phyloP scores from a whole-genome alignment of 805 yeast species.

The Ogataea neopini region DNA sequence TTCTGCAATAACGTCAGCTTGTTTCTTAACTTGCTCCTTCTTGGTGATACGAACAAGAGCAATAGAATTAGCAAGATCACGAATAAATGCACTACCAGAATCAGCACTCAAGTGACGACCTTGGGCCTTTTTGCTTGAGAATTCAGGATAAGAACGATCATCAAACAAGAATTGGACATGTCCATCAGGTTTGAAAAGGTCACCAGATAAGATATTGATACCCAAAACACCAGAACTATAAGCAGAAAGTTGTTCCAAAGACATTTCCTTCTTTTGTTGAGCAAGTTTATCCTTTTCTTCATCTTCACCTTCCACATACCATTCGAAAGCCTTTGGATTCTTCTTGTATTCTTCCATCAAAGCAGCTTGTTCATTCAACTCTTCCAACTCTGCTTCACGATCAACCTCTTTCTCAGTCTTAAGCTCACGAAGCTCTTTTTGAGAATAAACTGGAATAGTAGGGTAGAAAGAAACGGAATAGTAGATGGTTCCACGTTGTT shows the following conservation, averaged over 20 bases:
- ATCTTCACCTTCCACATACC: constrained; percentile 50
- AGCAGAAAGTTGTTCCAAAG: constrained; percentile 52
- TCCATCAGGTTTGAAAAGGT: constrained; percentile 46
- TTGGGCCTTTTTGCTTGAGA: constrained; percentile 48
- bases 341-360: constrained; percentile 53
- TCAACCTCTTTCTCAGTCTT: constrained; percentile 40
- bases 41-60: constrained; percentile 58
- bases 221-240: constrained; percentile 65
- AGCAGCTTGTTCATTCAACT: constrained; percentile 47
- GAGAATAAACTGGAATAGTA: constrained; percentile 59
- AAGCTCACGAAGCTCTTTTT: constrained; percentile 52
- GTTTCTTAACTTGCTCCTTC: constrained; percentile 46
- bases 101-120: constrained; percentile 47
- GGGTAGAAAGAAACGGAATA: constrained; percentile 64
- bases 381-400: constrained; percentile 41
- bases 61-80: constrained; percentile 67
- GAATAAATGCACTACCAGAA: constrained; percentile 60
- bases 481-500: constrained; percentile 51
- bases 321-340: constrained; percentile 63
- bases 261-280: constrained; percentile 43
- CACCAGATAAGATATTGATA: constrained; percentile 53
- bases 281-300: constrained; percentile 39
- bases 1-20: constrained; percentile 54
- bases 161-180: constrained; percentile 64
- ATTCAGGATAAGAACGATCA: constrained; percentile 61